phyloP scores from a whole-genome alignment of 176 grass and related monocot species.

The Phoenix roebelenii region DNA sequence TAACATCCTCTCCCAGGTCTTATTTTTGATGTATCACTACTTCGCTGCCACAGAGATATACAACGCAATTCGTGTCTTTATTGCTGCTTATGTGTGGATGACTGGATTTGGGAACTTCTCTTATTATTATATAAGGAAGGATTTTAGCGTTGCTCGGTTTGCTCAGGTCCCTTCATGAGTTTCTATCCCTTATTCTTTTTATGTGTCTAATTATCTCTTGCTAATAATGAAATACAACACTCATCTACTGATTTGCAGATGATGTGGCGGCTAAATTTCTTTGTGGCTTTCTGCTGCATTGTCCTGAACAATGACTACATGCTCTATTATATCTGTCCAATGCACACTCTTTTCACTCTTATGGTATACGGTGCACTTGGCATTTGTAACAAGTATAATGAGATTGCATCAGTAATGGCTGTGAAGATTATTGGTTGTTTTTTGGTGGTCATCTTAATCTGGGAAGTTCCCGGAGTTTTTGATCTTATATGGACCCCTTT shows the following conservation, averaged over 20 bases:
- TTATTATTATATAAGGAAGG: slow-evolving; percentile 77
- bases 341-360: slow-evolving; percentile 85
- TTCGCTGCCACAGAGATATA: slow-evolving; percentile 90
- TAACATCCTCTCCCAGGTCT: slow-evolving; percentile 34
- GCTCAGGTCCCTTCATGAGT: slow-evolving; percentile 44
- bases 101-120: slow-evolving; percentile 95
- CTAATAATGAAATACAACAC: background rate
- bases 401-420: slow-evolving; percentile 53
- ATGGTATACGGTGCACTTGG: slow-evolving; percentile 76
- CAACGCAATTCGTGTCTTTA: slow-evolving; percentile 85
- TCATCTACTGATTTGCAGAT: slow-evolving; percentile 44
- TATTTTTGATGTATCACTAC: slow-evolving; percentile 91
- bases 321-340: slow-evolving; percentile 76
- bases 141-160: slow-evolving; percentile 78
- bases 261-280: slow-evolving; percentile 89
- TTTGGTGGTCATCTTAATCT: slow-evolving; percentile 55
- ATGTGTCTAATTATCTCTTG: background rate
- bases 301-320: slow-evolving; percentile 82
- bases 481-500: slow-evolving; percentile 57
- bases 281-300: slow-evolving; percentile 66
- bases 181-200: background rate
- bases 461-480: slow-evolving; percentile 87
- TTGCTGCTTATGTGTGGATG: slow-evolving; percentile 89
- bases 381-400: slow-evolving; percentile 74
- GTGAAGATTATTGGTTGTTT: slow-evolving; percentile 47